These are phyloP conservation scores for Ophiostoma sp. DNA, from an alignment of 2,329 filamentous ascomycete genomes.

Conservation along the genomic window DNA sequence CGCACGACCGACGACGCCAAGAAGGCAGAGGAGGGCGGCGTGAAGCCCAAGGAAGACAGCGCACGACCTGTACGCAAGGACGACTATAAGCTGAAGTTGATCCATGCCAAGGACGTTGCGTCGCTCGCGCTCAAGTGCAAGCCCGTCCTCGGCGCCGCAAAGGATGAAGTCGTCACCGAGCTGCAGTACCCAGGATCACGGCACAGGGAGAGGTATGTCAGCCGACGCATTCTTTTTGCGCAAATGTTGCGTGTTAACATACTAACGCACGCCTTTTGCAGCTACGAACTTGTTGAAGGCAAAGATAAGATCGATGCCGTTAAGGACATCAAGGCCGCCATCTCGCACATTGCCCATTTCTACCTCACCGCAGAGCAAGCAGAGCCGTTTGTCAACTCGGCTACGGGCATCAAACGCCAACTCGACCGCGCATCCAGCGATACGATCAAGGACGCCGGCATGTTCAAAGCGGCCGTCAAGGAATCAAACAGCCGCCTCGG, in stretches of 20 bases:
- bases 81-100: slow-evolving; percentile 43
- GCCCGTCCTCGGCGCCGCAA: slow-evolving; percentile 44
- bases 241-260: background rate
- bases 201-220: slow-evolving; percentile 32
- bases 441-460: slow-evolving; percentile 56
- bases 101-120: slow-evolving; percentile 55
- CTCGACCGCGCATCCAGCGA: slow-evolving; percentile 68
- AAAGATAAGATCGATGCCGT: slow-evolving; percentile 74
- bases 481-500: slow-evolving; percentile 72
- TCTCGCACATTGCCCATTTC: slow-evolving; percentile 63
- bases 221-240: background rate
- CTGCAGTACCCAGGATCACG: slow-evolving; percentile 74
- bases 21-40: background rate
- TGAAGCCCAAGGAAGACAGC: background rate
- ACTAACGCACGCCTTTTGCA: background rate
- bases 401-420: slow-evolving; percentile 67
- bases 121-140: slow-evolving; percentile 47
- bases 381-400: slow-evolving; percentile 63
- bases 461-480: slow-evolving; percentile 66
- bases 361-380: slow-evolving; percentile 70
- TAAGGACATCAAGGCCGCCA: slow-evolving; percentile 64
- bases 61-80: slow-evolving; percentile 30
- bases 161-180: slow-evolving; percentile 55
- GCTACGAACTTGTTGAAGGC: slow-evolving; percentile 70
- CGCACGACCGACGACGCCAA: background rate